These are phyloP conservation scores for Volvox carteri DNA, from an alignment of 163 green algal species.

Conservation along the genomic window DNA sequence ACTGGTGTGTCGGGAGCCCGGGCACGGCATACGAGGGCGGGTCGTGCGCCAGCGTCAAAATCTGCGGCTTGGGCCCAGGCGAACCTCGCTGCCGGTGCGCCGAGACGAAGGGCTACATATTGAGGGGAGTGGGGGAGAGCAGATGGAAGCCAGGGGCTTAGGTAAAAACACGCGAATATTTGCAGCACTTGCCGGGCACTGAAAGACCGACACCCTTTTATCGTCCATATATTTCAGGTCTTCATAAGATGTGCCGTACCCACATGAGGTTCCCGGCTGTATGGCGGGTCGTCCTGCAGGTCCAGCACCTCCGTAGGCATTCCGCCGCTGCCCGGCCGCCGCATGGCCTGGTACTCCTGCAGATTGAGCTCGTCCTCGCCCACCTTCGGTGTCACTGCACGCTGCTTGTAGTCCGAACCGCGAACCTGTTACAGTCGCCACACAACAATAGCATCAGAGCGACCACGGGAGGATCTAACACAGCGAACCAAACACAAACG, in stretches of 20 bases:
- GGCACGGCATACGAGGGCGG: slow-evolving; percentile 6
- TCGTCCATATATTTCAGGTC: too few relatives aligned
- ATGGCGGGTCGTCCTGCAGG: slow-evolving; percentile 4
- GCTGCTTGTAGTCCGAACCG: slow-evolving; percentile 52
- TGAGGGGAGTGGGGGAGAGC: background rate
- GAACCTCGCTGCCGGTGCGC: background rate
- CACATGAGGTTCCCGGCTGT: slow-evolving; percentile 20
- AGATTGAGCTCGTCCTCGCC: slow-evolving; percentile 71
- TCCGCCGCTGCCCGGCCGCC: background rate
- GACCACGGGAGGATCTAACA: too few relatives aligned
- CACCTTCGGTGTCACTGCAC: slow-evolving; percentile 69
- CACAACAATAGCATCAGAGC: too few relatives aligned
- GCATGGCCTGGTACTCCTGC: slow-evolving; percentile 61
- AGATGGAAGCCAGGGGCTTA: too few relatives aligned
- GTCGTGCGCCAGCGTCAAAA: slow-evolving; percentile 40
- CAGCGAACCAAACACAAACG: too few relatives aligned
- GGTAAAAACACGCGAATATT: too few relatives aligned
- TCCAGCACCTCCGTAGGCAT: slow-evolving; percentile 33
- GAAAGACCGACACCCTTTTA: too few relatives aligned
- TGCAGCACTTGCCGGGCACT: too few relatives aligned
- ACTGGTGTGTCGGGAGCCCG: slow-evolving; percentile 33
- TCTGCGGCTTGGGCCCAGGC: slow-evolving; percentile 36
- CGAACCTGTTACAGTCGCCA: slow-evolving; percentile 25
- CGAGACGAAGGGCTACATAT: slow-evolving; percentile 12
- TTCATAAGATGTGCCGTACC: too few relatives aligned